Percentiles rank a stretch among this genome's conserved stretches.
Conservation (phyloP, 169 alveolate genomes). For the Eimeria nieschulzi region DNA sequence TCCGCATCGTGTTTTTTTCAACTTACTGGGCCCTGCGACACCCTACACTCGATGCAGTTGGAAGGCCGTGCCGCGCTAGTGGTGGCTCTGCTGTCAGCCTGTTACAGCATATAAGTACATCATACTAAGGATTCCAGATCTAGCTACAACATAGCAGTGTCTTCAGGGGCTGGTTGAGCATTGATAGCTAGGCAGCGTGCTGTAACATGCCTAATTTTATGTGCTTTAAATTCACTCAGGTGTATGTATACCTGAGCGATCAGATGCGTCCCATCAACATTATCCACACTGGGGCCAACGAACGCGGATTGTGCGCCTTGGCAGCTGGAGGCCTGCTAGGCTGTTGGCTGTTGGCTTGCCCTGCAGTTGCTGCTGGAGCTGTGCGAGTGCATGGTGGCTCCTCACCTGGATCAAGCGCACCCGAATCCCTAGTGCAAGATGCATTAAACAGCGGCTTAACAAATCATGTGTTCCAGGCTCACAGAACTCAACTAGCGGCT, state of each 20-base stretch:
- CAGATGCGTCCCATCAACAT: conserved; percentile 55
- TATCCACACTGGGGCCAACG: conserved; percentile 72
- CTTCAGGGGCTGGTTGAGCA: too few relatives aligned
- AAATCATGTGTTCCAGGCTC: conserved; percentile 68
- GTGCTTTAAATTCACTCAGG: background rate
- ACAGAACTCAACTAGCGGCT: conserved; percentile 55
- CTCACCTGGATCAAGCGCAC: background rate
- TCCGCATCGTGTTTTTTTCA: background rate
- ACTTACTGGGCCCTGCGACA: too few relatives aligned
- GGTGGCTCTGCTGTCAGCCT: too few relatives aligned
- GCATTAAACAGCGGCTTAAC: background rate
- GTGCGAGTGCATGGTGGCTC: conserved; percentile 50
- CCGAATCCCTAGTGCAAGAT: background rate
- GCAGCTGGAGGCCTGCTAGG: conserved; percentile 32
- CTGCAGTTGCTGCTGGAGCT: conserved; percentile 70
- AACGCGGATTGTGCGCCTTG: conserved; percentile 65
- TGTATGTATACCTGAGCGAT: conserved; percentile 58
- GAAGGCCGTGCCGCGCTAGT: too few relatives aligned
- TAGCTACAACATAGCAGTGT: too few relatives aligned
- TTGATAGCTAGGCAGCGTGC: too few relatives aligned
- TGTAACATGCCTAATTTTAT: too few relatives aligned
- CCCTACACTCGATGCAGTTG: too few relatives aligned
- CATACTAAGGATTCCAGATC: too few relatives aligned
- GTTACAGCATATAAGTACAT: too few relatives aligned
- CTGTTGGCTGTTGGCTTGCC: conserved; percentile 67